Percentiles rank a stretch among this genome's conserved stretches.
Evolutionary conservation across 73 alveolate genomes (phyloP).

Genomic region (Paramecium bursaria): DNA sequence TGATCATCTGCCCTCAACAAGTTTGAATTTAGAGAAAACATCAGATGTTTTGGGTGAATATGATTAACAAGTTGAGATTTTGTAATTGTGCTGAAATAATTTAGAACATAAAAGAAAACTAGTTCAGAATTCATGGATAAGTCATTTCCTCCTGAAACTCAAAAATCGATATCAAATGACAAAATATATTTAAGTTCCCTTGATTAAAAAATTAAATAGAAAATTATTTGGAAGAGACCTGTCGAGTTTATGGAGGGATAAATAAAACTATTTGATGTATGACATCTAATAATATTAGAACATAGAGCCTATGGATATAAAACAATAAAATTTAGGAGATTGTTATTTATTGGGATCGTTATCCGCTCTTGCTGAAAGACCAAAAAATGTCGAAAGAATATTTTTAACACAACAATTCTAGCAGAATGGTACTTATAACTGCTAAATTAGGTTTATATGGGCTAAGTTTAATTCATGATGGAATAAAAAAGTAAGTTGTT

Average conservation of each 20-base stretch:
- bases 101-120: too few relatives aligned
- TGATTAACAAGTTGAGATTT: too few relatives aligned
- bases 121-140: too few relatives aligned
- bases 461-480: conserved; percentile 82
- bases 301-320: conserved; percentile 82
- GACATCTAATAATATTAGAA: conserved; percentile 50
- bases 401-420: conserved; percentile 71
- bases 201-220: too few relatives aligned
- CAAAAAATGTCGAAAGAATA: conserved; percentile 74
- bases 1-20: too few relatives aligned
- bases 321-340: conserved; percentile 84
- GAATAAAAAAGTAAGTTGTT: conserved; percentile 88
- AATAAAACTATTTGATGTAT: conserved; percentile 59
- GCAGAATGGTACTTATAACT: conserved; percentile 70
- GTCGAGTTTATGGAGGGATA: neutral
- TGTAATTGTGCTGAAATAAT: too few relatives aligned
- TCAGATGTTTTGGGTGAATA: too few relatives aligned
- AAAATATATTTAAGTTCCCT: too few relatives aligned
- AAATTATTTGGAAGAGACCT: conserved; percentile 64
- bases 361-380: conserved; percentile 85
- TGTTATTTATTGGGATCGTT: conserved; percentile 88
- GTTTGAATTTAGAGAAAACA: too few relatives aligned
- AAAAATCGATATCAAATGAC: too few relatives aligned
- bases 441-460: conserved; percentile 73
- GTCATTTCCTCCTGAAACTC: too few relatives aligned